Percentiles rank a stretch among this genome's conserved stretches.
These are phyloP conservation scores for Piromyces sp. DNA, from an alignment of 192 early-diverging fungal genomes.

Conservation along the genomic window DNA sequence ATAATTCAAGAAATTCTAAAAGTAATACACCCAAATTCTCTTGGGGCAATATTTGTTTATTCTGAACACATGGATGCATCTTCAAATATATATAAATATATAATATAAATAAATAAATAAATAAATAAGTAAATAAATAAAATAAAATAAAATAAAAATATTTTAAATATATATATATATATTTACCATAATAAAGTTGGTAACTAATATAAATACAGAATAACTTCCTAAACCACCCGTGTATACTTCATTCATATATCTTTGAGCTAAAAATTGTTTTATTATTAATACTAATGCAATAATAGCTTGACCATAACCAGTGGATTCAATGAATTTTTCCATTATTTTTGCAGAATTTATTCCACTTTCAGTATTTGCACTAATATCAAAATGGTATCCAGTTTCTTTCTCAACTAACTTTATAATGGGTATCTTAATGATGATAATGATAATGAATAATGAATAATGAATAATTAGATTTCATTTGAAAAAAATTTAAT, in stretches of 20 bases:
- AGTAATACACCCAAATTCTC: constrained; percentile 76
- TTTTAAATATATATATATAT: neutral
- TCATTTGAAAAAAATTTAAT: neutral
- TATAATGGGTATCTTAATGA: constrained; percentile 69
- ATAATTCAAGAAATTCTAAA: constrained; percentile 83
- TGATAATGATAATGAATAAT: too few relatives aligned
- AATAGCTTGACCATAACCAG: constrained; percentile 22
- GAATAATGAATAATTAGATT: too few relatives aligned
- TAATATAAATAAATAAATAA: neutral
- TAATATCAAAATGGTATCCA: constrained; percentile 60
- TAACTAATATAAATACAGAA: constrained; percentile 53
- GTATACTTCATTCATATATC: constrained; percentile 67
- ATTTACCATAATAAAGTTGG: constrained; percentile 58
- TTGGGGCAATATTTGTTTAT: constrained; percentile 32
- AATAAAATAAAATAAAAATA: neutral
- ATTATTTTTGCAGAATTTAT: constrained; percentile 36
- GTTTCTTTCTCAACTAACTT: constrained; percentile 69
- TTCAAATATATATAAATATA: constrained; percentile 7
- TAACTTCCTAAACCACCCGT: constrained; percentile 80
- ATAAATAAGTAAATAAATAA: too few relatives aligned
- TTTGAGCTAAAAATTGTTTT: constrained; percentile 66
- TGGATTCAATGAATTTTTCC: constrained; percentile 28
- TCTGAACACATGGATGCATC: constrained; percentile 62
- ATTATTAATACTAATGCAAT: constrained; percentile 56
- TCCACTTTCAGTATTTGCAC: constrained; percentile 56